Conservation (phyloP, 2,329 filamentous ascomycete genomes). For the Corynespora cassiicola region DNA sequence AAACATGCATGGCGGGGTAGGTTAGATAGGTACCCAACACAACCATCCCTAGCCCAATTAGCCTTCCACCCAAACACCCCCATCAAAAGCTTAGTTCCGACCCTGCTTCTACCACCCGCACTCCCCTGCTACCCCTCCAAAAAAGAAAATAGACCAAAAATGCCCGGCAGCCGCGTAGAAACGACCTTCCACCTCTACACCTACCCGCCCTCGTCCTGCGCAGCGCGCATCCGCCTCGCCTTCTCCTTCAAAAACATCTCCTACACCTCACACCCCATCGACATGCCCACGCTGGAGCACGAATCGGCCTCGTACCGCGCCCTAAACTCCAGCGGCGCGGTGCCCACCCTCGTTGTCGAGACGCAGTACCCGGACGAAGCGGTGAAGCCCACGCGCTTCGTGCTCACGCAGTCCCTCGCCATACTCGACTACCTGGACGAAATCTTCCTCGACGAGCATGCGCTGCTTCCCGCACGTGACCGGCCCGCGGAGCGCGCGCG, state of each 20-base stretch:
- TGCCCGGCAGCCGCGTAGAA: no score
- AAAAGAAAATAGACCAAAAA: no score
- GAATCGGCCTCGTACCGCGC: slow-evolving; percentile 56
- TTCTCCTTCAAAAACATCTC: slow-evolving; percentile 61
- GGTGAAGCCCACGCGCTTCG: slow-evolving; percentile 43
- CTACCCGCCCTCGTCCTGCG: slow-evolving; percentile 70
- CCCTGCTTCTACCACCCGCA: no score
- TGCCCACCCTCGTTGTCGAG: slow-evolving; percentile 49
- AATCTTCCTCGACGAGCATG: slow-evolving; percentile 46
- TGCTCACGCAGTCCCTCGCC: slow-evolving; percentile 57
- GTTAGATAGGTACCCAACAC: no score
- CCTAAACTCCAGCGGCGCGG: slow-evolving; percentile 57
- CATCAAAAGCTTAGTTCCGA: no score
- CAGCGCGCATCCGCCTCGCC: slow-evolving; percentile 66
- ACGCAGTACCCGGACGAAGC: slow-evolving; percentile 21
- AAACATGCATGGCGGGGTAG: no score
- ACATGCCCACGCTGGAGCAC: slow-evolving; percentile 58
- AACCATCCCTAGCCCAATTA: no score
- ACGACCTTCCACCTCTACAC: slow-evolving; percentile 56
- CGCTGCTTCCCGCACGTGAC: slow-evolving; percentile 55
- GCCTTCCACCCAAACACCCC: no score
- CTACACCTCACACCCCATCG: slow-evolving; percentile 62
- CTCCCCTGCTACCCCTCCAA: no score
- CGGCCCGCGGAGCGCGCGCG: slow-evolving; percentile 53
- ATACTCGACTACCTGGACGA: slow-evolving; percentile 70